Evolutionary conservation across 164 flowering plant species (phyloP), one percentile per base, ranked within the genome.

Genomic region (Berberis vulgaris): DNA sequence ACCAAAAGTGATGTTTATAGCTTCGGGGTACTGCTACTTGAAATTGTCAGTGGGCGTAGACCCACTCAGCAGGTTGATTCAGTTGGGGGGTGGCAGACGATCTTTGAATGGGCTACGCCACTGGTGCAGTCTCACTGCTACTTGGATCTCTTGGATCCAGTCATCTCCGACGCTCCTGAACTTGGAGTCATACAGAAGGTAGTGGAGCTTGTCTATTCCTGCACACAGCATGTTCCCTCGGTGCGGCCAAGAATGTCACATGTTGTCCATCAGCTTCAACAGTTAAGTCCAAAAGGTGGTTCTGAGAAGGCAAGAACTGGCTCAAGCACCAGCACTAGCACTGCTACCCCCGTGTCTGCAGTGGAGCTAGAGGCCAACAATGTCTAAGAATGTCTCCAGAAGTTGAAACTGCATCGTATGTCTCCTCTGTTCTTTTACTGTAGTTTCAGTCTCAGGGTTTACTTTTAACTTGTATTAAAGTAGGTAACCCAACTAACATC

Each of bases 71-170:
- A 87, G 41, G 91, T 85, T 59, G 91, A 92, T 69, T 83, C 96
- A 1, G 85, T 89, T 7, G 89, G 96, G 45, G 83, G 13, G 3
- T 12, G 85, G 88, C 91, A 89, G 70, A 86, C 91, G 52, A 85
- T 92, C 75, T 92, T 92, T 12, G 96, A 92, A 68, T 89, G 98
- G 96, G 98, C 97, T 6, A 92, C 98, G 1, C 98, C 98, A 3
- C 70, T 92, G 46, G 96, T 89, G 64, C 96, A 92, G 66, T 74
- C 91, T n/a, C 86, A 89, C 63, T 79, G 86, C 50, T 89, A 86
- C 60, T 69, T 71, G 0, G 94, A 89, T 68, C 85, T 88, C 53
- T 66, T 92, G 77, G 98, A 92, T 74, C 97, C 98, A 61, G 79
- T 78, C 46, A 84, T 75, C 88, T 44, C 81, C 1, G 75, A 75